These are phyloP conservation scores for Chlamydomonas incerta DNA, from an alignment of 139 green algal species.

Conservation along the genomic window DNA sequence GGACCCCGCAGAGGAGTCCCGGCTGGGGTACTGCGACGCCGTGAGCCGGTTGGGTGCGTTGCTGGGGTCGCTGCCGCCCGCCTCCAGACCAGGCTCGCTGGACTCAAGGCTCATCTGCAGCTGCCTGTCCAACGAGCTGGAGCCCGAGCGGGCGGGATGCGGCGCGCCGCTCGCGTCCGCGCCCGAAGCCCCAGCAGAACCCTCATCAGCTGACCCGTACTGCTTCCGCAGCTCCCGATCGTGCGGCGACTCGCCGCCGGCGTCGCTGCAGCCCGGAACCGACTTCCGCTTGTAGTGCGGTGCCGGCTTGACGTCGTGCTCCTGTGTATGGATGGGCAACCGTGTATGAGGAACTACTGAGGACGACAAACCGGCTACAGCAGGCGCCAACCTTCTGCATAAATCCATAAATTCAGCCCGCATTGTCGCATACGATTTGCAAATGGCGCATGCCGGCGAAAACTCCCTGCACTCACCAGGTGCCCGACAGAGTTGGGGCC, in stretches of 20 bases:
- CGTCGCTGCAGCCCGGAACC: conserved; percentile 13
- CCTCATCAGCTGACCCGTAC: not conserved
- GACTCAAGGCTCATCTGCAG: not conserved
- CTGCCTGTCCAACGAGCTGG: not conserved
- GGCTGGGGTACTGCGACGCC: conserved; percentile 33
- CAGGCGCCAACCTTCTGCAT: too few species aligned
- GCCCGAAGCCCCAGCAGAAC: too few species aligned
- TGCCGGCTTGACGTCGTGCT: conserved; percentile 2
- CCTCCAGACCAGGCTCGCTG: not conserved
- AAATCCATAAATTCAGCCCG: too few species aligned
- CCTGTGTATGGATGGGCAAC: not conserved
- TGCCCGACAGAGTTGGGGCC: not conserved
- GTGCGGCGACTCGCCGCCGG: not conserved
- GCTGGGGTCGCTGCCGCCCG: not conserved
- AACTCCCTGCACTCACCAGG: not conserved
- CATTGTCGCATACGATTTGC: too few species aligned
- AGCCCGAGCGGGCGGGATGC: not conserved
- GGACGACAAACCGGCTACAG: not conserved
- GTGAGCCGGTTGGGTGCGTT: not conserved
- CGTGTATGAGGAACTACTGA: not conserved
- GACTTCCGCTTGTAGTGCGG: conserved; percentile 19
- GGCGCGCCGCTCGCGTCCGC: too few species aligned
- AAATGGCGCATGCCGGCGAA: too few species aligned
- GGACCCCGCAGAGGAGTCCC: conserved; percentile 20
- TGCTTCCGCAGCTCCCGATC: conserved; percentile 1